Evolutionary conservation across 805 yeast species (phyloP).

Genomic region (Scheffersomyces spartinae): DNA sequence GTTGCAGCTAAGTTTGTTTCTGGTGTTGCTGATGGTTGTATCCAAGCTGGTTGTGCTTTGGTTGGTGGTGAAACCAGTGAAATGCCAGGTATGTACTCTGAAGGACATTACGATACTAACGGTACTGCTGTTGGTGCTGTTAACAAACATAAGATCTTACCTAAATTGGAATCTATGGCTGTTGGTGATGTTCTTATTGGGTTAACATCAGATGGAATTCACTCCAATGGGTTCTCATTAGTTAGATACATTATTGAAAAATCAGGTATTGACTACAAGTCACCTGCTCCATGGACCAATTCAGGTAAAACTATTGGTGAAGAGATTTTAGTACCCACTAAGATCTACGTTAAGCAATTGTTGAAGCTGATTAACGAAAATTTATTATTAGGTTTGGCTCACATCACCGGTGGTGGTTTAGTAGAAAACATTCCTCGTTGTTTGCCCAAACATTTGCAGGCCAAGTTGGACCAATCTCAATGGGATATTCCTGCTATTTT

Average conservation of each 20-base stretch:
- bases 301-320: slow-evolving; percentile 64
- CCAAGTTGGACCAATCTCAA: slow-evolving; percentile 60
- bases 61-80: slow-evolving; percentile 99
- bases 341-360: slow-evolving; percentile 87
- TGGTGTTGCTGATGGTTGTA: slow-evolving; percentile 97
- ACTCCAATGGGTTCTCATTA: slow-evolving; percentile 92
- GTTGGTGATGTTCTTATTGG: slow-evolving; percentile 81
- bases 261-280: slow-evolving; percentile 58
- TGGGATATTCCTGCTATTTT: slow-evolving; percentile 88
- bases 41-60: slow-evolving; percentile 88
- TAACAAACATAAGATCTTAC: slow-evolving; percentile 59
- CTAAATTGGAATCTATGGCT: slow-evolving; percentile 54
- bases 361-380: slow-evolving; percentile 61
- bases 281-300: slow-evolving; percentile 75
- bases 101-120: slow-evolving; percentile 93
- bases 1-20: slow-evolving; percentile 81
- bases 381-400: slow-evolving; percentile 78
- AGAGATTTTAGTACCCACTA: slow-evolving; percentile 80
- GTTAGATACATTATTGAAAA: slow-evolving; percentile 85
- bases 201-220: slow-evolving; percentile 83
- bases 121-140: slow-evolving; percentile 99
- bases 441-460: slow-evolving; percentile 69
- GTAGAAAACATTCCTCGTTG: slow-evolving; percentile 96
- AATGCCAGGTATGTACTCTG: slow-evolving; percentile 98
- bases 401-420: slow-evolving; percentile 97